Conservation (phyloP, 257 asterid species). For the Lycium ferocissimum region DNA sequence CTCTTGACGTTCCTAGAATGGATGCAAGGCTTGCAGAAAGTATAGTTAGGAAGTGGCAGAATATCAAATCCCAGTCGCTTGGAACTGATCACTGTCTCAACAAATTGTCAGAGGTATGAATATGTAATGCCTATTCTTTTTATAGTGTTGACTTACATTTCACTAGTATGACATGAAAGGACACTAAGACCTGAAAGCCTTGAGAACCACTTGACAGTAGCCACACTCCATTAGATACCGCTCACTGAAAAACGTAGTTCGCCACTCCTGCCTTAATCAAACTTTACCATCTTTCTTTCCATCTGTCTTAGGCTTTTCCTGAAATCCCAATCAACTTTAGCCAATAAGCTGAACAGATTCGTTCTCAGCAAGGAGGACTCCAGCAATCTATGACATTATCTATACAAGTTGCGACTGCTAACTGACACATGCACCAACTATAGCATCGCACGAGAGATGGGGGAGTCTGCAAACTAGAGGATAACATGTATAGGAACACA, state of each 20-base stretch:
- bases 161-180: constrained; percentile 5
- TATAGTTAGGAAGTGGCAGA: constrained; percentile 89
- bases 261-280: background rate
- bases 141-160: background rate
- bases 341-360: background rate
- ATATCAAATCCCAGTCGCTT: constrained; percentile 82
- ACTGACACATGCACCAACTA: background rate
- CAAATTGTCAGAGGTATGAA: constrained; percentile 76
- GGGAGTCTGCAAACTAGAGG: background rate
- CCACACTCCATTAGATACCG: background rate
- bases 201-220: background rate
- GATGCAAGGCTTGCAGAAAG: constrained; percentile 86
- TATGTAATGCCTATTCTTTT: background rate
- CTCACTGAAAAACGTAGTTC: background rate
- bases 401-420: background rate
- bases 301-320: background rate
- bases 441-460: background rate
- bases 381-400: background rate
- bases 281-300: background rate
- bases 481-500: background rate
- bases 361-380: background rate
- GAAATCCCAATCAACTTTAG: background rate
- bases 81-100: constrained; percentile 83
- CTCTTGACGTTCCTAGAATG: constrained; percentile 77
- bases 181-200: background rate